A percentile compares a stretch with the other conserved stretches of the same genome.
Evolutionary conservation across 1,139 yeast species (phyloP).

Genomic region (Yamadazyma sp.): DNA sequence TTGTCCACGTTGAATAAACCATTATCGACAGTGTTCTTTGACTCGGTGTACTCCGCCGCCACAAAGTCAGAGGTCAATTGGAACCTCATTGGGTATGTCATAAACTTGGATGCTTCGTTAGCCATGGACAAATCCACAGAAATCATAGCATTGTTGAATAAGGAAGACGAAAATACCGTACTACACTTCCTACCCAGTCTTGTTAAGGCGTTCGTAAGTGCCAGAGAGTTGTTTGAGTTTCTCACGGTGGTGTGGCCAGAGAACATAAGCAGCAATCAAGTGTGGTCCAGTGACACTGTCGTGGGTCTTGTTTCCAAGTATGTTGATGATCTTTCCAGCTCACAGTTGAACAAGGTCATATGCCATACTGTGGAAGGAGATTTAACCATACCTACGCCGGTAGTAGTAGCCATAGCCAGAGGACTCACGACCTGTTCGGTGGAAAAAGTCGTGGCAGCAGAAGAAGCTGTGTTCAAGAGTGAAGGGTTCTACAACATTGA

Average conservation of each 20-base stretch:
- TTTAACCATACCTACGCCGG: slow-evolving; percentile 16
- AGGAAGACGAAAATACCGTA: slow-evolving; percentile 10
- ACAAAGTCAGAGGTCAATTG: slow-evolving; percentile 33
- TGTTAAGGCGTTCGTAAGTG: slow-evolving; percentile 49
- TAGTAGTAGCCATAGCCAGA: slow-evolving; percentile 36
- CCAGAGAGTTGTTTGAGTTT: slow-evolving; percentile 59
- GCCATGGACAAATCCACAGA: slow-evolving; percentile 40
- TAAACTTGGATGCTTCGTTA: slow-evolving; percentile 52
- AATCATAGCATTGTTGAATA: slow-evolving; percentile 21
- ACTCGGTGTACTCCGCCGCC: slow-evolving; percentile 31
- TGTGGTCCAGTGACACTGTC: slow-evolving; percentile 31
- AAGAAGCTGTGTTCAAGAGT: slow-evolving; percentile 7
- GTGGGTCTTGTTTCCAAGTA: slow-evolving; percentile 36
- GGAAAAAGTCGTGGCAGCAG: slow-evolving; percentile 19
- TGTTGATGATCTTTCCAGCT: slow-evolving; percentile 44
- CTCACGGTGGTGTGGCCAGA: slow-evolving; percentile 45
- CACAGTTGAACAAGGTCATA: slow-evolving; percentile 36
- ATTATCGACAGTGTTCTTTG: slow-evolving; percentile 47
- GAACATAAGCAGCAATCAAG: slow-evolving; percentile 22
- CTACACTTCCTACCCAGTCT: slow-evolving; percentile 36
- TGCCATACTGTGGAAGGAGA: slow-evolving; percentile 9
- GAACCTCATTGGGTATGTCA: slow-evolving; percentile 43
- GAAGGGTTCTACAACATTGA: background rate
- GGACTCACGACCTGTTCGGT: slow-evolving; percentile 34
- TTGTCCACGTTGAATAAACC: slow-evolving; percentile 45